Evolutionary conservation across 805 yeast species (phyloP), one percentile per base, ranked within the genome.

Genomic region (Candida peoriensis): DNA sequence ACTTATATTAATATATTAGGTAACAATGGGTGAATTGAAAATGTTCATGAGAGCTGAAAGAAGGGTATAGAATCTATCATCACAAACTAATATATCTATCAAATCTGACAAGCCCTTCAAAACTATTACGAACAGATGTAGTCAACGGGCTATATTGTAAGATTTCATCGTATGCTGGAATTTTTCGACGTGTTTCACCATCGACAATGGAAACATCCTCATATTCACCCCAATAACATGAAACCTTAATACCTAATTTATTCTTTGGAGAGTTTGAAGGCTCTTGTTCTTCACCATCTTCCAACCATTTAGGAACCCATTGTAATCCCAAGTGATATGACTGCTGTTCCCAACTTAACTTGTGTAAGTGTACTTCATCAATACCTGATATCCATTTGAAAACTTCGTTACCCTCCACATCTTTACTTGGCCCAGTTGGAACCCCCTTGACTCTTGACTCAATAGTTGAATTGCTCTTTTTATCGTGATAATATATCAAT

Each of bases 171-270:
- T 68, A 76, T 2, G 93, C 88, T 1, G 94, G 88, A 4, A 85
- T 56, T 38, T 68, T 70, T 21, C 72, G 58, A 20, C 45, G 44
- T 32, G 58, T 30, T 11, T 45, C 54, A 2, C 69, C 75, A 32
- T 62, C 68, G 15, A 58, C 55, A 7, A 61, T 50, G 17, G 57
- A 52, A 32, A 54, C 72, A 10, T 58, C 55, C 23, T 76, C 77
- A 53, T 76, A 74, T 44, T 87, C 94, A 8, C 86, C 83, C 89
- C 90, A 88, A 49, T 64, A 76, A 53, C 96, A 88, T 17, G 72
- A 65, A 8, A 87, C 68, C 7, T 63, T 56, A 2, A 87, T 68
- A 8, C 78, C 80, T 32, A 86, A 57, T 37, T 61, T 54, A 47
- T 63, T 54, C 6, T 42, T 37, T 24, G 47, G 49, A 0, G 57